Base-by-base conservation (phyloP, 2,329 filamentous ascomycete genomes). In the Hypomyces perniciosus region DNA sequence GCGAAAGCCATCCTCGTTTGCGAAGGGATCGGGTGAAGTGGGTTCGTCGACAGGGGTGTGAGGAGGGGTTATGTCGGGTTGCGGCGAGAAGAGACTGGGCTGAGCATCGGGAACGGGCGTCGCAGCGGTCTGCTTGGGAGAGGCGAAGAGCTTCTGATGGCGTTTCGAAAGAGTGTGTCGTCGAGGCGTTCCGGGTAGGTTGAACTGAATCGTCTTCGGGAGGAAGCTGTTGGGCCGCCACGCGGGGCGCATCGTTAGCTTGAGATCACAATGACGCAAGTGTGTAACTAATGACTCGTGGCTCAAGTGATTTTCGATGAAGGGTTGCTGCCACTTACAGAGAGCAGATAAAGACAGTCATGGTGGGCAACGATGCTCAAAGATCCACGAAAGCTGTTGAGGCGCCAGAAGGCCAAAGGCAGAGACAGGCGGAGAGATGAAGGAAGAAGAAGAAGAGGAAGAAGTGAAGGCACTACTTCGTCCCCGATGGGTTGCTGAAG, bases 121-220 rank as follows among this genome's bases (percentile, higher is more conserved):
- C n/a, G 52, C 33, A 6, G 54, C 7, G 4, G 46, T 9, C 12
- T 48, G 52, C 42, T 51, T 47, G 20, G 49, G 31, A 8, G 34
- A 34, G 13, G 48, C 37, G 20, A 46, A 49, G 44, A 46, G 39
- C n/a, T 50, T 44, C 29, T 42, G 40, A 6, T 38, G 38, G 33
- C 44, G 48, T 41, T 39, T 50, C 6, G 48, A 37, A 35, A 51
- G 40, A 13, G 52, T 48, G 46, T 65, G 65, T 54, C 63, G 64
- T 52, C 68, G 70, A 46, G 74, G 72, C 31, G 75, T 76, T 37
- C 77, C 76, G 8, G 81, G 80, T 51, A 88, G 76, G 59, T 85
- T 84, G 68, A 97, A 97, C 68, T 95, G 85, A 62, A 96, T 78
- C 38, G 92, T 97, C 68, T 95, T 91, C 33, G 92, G 92, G 34